Base-by-base conservation (phyloP, 2,329 filamentous ascomycete species). In the Xylariales sp. region DNA sequence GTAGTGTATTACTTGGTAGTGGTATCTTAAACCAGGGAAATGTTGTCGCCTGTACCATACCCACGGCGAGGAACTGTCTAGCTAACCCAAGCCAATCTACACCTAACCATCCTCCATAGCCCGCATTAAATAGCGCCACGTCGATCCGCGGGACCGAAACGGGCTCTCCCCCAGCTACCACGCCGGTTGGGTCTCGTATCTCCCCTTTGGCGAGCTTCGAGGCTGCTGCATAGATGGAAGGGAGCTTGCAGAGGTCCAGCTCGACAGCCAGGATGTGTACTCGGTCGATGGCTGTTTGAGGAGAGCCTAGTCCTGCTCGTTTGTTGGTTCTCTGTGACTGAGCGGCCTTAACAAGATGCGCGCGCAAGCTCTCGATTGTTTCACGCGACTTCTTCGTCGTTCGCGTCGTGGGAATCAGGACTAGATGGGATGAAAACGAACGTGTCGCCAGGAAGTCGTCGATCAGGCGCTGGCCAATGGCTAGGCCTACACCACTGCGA, bases 41-140 rank as follows among this genome's bases (percentile, higher is more conserved):
- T 5, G 88, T 91, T 20, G 82, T 74, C 1, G 81, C 71, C 50
- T 86, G 74, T 9, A 84, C 59, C 44, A 85, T 66, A 42, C 89
- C 81, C 9, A 58, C 53, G 4, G 74, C 80, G 33, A 86, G 54
- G 29, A 80, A 55, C 42, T 67, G 63, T 52, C 61, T 66, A 21
- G 81, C 61, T 1, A 86, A 79, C 40, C 56, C 53, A 2, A 69
- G 62, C 79, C 82, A 96, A 60, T 88, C 68, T 44, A 95, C 60
- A n/a, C 86, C 87, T 1, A 71, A 77, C 86, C 88, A 95, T 2
- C 88, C 89, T 16, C 89, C 88, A 28, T 91, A 84, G 1, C 90
- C 93, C 12, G 91, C 91, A 62, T 96, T 96, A 59, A 87, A 83
- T 27, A 97, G 72, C 16, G 93, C 71, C 2, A 76, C 76, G 62